phyloP scores from a whole-genome alignment of 805 yeast genomes.

The Torulaspora microellipsoides region DNA sequence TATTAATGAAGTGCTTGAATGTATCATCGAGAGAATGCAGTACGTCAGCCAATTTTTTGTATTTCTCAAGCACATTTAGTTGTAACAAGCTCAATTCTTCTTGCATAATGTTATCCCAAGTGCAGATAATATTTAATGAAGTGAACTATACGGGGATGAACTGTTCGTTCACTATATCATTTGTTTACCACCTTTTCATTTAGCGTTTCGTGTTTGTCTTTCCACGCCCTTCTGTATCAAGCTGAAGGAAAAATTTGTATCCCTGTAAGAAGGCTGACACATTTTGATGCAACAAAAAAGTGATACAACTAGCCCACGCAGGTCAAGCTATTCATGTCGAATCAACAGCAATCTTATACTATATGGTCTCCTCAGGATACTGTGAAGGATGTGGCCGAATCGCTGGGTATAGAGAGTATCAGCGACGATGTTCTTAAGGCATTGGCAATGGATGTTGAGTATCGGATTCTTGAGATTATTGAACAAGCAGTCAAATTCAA shows the following conservation, averaged over 20 bases:
- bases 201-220: background rate
- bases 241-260: too few relatives aligned
- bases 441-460: constrained; percentile 98
- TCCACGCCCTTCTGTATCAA: too few relatives aligned
- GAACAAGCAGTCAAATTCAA: constrained; percentile 95
- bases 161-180: too few relatives aligned
- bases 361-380: constrained; percentile 98
- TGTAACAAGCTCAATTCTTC: constrained; percentile 29
- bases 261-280: too few relatives aligned
- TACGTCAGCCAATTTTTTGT: constrained; percentile 25
- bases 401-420: constrained; percentile 69
- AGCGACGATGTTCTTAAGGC: constrained; percentile 93
- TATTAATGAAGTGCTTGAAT: constrained; percentile 22
- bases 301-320: too few relatives aligned
- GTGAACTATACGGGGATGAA: too few relatives aligned
- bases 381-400: constrained; percentile 92
- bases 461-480: constrained; percentile 88
- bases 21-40: constrained; percentile 29
- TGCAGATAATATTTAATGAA: background rate
- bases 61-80: constrained; percentile 30
- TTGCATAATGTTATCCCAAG: constrained; percentile 11
- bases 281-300: too few relatives aligned
- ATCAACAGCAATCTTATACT: constrained; percentile 59
- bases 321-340: constrained; percentile 14
- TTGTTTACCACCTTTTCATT: background rate